Conservation (phyloP, 768 basidiomycete species). For the Leccinum barrowsii region DNA sequence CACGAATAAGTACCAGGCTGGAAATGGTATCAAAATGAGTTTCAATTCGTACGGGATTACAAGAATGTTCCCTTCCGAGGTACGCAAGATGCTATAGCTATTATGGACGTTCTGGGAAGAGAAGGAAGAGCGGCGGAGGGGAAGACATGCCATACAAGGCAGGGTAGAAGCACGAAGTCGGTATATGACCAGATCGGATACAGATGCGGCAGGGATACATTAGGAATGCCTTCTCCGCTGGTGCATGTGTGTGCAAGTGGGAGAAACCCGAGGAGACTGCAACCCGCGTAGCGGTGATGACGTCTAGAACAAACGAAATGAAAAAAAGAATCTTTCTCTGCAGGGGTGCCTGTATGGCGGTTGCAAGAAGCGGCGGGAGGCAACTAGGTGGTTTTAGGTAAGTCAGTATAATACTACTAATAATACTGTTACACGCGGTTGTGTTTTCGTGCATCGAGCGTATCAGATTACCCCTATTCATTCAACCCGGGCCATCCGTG, state of each 20-base stretch:
- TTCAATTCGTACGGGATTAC: conserved; percentile 22
- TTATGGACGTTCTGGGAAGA: conserved; percentile 8
- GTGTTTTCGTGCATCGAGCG: conserved; percentile 18
- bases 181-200: conserved; percentile 16
- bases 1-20: conserved; percentile 7
- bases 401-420: conserved; percentile 34
- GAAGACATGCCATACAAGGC: conserved; percentile 11
- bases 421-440: conserved; percentile 32
- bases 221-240: conserved; percentile 20
- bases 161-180: conserved; percentile 15
- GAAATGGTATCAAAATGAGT: conserved; percentile 15
- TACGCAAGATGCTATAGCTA: conserved; percentile 4
- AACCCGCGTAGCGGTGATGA: conserved; percentile 20
- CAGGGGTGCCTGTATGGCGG: conserved; percentile 15
- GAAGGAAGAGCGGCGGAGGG: conserved; percentile 6
- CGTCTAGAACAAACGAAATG: conserved; percentile 19
- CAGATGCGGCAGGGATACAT: conserved; percentile 23
- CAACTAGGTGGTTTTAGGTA: conserved; percentile 30
- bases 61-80: conserved; percentile 14
- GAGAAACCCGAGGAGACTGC: conserved; percentile 22
- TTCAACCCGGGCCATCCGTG: background rate
- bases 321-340: conserved; percentile 21
- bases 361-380: conserved; percentile 29
- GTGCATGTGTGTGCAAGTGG: conserved; percentile 12
- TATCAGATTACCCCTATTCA: conserved; percentile 20